Base-by-base conservation (phyloP, 2,329 filamentous ascomycete genomes). In the Aspergillus novofumigatus region DNA sequence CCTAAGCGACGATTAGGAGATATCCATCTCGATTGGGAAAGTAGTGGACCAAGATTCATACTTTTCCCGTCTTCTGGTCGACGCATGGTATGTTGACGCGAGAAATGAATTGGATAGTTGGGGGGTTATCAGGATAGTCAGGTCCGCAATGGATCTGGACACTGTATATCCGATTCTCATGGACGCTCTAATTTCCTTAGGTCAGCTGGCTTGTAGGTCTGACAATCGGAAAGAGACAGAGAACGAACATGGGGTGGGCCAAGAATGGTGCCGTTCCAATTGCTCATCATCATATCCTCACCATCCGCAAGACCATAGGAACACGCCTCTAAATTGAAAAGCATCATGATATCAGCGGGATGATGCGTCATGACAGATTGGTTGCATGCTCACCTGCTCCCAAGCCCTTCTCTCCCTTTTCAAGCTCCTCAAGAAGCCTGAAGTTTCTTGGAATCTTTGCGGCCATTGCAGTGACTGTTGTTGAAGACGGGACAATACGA, bases 141-240 rank as follows among this genome's bases (percentile, higher is more conserved):
- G 86, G 82, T 61, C 92, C 92, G 80, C 94, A 99, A 80, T 96
- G 89, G 80, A 99, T 96, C 77, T 93, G 95, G 69, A 99, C 84
- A 66, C 91, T 95, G 83, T 99, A 99, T 79, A 99, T 99, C 70
- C 94, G 90, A 79, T 99, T 99, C 82, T 99, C 94, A 75, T 97
- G 93, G 61, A 88, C 92, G 77, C 92, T 96, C 90, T 94, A 70
- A 45, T 50, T 21, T n/a, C 5, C 25, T 47, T 55, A 35, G 23
- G 47, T 55, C 32, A 41, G 23, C 42, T 49, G 35, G 25, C 23
- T 29, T 47, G 53, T 23, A 38, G 21, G 51, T 38, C 53, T 41
- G 53, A 57, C 49, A 17, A 38, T 23, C 38, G 41, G 45, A 14
- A 21, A 29, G 21, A 52, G 20, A 25, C 14, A 28, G 51, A 42